These are phyloP conservation scores for Globisporangium viniferum DNA, from an alignment of 352 stramenopile species.

Conservation along the genomic window DNA sequence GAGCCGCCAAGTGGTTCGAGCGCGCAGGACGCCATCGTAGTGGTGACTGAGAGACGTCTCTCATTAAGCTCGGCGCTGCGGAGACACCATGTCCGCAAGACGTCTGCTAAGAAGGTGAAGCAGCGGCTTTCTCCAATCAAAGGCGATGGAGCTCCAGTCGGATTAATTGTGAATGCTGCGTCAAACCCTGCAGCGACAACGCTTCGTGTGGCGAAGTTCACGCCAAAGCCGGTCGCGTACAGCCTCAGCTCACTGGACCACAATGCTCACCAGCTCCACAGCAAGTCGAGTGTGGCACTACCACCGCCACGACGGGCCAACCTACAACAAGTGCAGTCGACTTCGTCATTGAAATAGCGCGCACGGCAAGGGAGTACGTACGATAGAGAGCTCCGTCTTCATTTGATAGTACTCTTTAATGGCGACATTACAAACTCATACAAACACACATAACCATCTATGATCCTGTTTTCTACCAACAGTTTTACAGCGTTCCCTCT, in stretches of 20 bases:
- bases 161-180: not conserved
- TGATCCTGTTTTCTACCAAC: constrained; percentile 7
- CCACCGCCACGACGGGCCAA: not conserved
- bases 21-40: constrained; percentile 1
- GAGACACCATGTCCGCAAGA: not conserved
- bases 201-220: constrained; percentile 16
- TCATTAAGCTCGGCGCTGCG: not conserved
- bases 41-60: not conserved
- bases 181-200: not conserved
- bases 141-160: not conserved
- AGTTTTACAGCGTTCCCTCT: not conserved
- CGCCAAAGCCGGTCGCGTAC: constrained; percentile 19
- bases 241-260: constrained; percentile 18
- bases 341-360: constrained; percentile 1
- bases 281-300: constrained; percentile 1
- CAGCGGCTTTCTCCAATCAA: constrained; percentile 12
- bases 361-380: not conserved
- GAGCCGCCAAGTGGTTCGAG: not conserved
- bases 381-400: not conserved
- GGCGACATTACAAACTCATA: constrained; percentile 2
- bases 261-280: not conserved
- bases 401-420: not conserved
- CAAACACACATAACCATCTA: not conserved
- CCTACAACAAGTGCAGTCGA: constrained; percentile 8
- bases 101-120: not conserved